phyloP scores from a whole-genome alignment of 164 flowering plant genomes.

The Vitis amurensis region DNA sequence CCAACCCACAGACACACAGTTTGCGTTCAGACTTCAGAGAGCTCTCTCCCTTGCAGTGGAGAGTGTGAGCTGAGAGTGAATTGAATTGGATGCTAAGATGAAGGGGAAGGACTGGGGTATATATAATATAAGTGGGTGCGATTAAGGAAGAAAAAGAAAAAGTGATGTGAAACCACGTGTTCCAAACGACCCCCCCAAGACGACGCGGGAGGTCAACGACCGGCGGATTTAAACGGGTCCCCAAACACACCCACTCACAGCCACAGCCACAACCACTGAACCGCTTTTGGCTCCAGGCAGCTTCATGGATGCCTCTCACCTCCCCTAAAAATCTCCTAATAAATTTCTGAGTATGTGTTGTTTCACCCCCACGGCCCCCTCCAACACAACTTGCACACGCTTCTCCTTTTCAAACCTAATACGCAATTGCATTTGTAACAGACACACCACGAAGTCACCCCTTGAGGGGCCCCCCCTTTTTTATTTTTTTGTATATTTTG shows the following conservation, averaged over 20 bases:
- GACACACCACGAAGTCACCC: not conserved
- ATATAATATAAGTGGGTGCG: not conserved
- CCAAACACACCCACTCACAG: no score
- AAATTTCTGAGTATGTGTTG: not conserved
- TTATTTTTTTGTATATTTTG: not conserved
- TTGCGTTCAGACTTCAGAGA: not conserved
- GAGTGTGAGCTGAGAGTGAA: no score
- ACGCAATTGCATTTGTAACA: not conserved
- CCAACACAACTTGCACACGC: not conserved
- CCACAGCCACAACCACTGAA: no score
- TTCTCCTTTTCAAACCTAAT: not conserved
- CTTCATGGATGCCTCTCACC: not conserved
- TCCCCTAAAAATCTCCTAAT: not conserved
- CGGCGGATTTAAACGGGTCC: no score
- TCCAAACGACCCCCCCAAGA: no score
- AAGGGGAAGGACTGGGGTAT: not conserved
- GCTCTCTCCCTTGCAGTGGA: no score
- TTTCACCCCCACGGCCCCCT: not conserved
- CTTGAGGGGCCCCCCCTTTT: not conserved
- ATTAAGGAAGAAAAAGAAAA: no score
- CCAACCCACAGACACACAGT: not conserved
- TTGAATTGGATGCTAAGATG: not conserved
- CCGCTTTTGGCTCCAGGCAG: no score
- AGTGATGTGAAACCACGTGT: no score
- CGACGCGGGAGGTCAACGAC: no score